Evolutionary conservation across 1,284 basidiomycete genomes (phyloP).

Genomic region (Malassezia restricta): DNA sequence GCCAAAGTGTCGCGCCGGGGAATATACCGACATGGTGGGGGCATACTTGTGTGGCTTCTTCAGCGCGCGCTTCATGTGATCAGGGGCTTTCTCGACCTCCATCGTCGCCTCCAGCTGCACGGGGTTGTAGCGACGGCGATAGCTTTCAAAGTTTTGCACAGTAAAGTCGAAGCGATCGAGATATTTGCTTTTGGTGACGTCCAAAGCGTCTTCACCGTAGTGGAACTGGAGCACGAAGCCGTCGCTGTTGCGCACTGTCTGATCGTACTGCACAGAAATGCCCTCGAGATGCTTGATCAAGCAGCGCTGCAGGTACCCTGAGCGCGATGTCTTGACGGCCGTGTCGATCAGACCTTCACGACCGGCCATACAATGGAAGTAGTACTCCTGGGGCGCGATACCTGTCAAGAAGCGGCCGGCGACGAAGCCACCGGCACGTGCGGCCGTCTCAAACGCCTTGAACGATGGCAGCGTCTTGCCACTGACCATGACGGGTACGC

Average conservation of each 20-base stretch:
- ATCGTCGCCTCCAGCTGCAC: conserved; percentile 55
- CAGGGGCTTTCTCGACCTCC: conserved; percentile 58
- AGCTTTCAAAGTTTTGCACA: conserved; percentile 69
- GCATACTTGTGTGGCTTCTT: conserved; percentile 66
- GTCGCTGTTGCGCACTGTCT: conserved; percentile 92
- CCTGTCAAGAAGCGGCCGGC: conserved; percentile 99
- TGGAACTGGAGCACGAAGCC: conserved; percentile 87
- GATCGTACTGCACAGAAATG: conserved; percentile 88
- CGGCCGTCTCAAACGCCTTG: conserved; percentile 89
- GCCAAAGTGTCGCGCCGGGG: conserved; percentile 70
- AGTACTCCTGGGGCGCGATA: conserved; percentile 96
- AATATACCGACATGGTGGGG: conserved; percentile 66
- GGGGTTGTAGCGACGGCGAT: conserved; percentile 60
- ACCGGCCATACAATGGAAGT: conserved; percentile 99
- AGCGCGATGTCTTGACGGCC: conserved; percentile 96
- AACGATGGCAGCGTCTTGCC: conserved; percentile 97
- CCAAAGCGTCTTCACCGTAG: conserved; percentile 91
- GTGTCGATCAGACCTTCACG: conserved; percentile 98
- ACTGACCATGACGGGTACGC: conserved; percentile 96
- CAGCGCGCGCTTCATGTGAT: conserved; percentile 78
- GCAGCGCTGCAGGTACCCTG: conserved; percentile 94
- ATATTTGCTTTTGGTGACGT: conserved; percentile 67
- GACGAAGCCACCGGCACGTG: conserved; percentile 96
- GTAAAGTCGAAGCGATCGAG: conserved; percentile 80
- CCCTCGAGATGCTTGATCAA: conserved; percentile 98